Conservation (phyloP, 192 early-diverging fungal species). For the Kickxella alabastrina region DNA sequence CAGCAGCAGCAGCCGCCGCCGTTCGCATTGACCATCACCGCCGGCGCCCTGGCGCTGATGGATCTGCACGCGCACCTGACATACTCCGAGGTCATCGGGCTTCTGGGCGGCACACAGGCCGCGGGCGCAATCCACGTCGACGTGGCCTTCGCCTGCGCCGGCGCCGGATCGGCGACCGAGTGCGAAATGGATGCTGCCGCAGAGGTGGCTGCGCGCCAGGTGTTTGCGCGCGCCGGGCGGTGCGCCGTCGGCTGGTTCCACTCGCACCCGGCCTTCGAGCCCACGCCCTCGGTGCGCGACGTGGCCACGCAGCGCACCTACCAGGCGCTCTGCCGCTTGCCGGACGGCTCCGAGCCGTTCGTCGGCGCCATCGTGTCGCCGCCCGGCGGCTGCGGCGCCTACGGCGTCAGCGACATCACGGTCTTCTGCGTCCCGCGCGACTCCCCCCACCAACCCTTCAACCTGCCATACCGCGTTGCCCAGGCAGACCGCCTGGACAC, state of each 20-base stretch:
- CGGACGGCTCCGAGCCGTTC: constrained; percentile 76
- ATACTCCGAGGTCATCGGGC: constrained; percentile 88
- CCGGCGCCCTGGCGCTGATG: constrained; percentile 70
- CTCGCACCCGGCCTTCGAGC: constrained; percentile 91
- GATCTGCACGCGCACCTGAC: constrained; percentile 91
- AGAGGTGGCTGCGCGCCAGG: constrained; percentile 77
- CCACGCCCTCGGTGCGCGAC: constrained; percentile 83
- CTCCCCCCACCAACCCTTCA: constrained; percentile 10
- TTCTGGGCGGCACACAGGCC: constrained; percentile 71
- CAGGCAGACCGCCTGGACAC: constrained; percentile 44
- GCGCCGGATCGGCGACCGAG: constrained; percentile 77
- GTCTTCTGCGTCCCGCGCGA: constrained; percentile 12
- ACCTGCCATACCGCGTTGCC: constrained; percentile 37
- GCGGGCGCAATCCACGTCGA: constrained; percentile 55
- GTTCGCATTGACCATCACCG: constrained; percentile 17
- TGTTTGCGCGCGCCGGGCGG: constrained; percentile 60
- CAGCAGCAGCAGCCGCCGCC: constrained; percentile 8
- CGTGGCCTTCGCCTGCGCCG: constrained; percentile 75
- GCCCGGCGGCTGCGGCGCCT: constrained; percentile 53
- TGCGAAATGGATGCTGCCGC: constrained; percentile 93
- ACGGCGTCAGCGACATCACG: constrained; percentile 44
- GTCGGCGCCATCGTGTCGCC: constrained; percentile 86
- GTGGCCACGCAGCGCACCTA: constrained; percentile 86
- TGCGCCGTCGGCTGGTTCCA: constrained; percentile 94
- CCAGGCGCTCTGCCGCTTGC: constrained; percentile 73